Base-by-base conservation (phyloP, 2,329 filamentous ascomycete species). In the Fonsecaea monophora region DNA sequence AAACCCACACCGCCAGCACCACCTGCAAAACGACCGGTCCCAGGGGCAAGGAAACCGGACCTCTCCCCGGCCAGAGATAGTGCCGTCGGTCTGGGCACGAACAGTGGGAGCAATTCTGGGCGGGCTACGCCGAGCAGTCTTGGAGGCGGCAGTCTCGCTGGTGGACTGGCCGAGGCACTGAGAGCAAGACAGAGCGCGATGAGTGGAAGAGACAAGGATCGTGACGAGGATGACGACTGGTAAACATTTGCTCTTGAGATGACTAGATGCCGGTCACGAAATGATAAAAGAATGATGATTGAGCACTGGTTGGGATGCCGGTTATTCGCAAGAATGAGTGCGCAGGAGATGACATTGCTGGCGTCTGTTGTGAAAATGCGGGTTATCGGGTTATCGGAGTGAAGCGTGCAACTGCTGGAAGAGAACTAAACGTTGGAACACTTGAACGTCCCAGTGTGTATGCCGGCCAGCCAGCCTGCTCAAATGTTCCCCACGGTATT, bases 101-200 rank as follows among this genome's bases (percentile, higher is more conserved):
- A 65, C 70, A 88, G 81, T 79, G 87, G 80, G 76, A 62, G 86
- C 82, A 84, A 85, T 60, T 92, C 90, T 73, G 86, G 90, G 45
- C 90, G 89, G 71, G 89, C 83, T 69, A 92, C 90, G 4, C 90
- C 90, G 3, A 92, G 80, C 67, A 82, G 80, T 69, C 71, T 78
- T 40, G 80, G 78, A n/a, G 81, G 81, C 64, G 78, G 89, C 13
- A 91, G 89, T 76, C 77, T 92, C 68, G 89, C 87, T 3, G 90
- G 90, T 57, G 91, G 90, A 54, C 79, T 95, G 72, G 92, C 92
- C 2, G 91, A 94, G 76, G 91, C 91, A n/a, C 80, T 95, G 73
- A 82, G 91, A 73, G 90, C 90, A 53, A 84, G 92, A 73, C 90
- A 94, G 81, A 88, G 87, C 70, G 90, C 90, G 5, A 92, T 92